Base-by-base conservation (phyloP, 108 stramenopile species). In the Discostella stelligeroides region DNA sequence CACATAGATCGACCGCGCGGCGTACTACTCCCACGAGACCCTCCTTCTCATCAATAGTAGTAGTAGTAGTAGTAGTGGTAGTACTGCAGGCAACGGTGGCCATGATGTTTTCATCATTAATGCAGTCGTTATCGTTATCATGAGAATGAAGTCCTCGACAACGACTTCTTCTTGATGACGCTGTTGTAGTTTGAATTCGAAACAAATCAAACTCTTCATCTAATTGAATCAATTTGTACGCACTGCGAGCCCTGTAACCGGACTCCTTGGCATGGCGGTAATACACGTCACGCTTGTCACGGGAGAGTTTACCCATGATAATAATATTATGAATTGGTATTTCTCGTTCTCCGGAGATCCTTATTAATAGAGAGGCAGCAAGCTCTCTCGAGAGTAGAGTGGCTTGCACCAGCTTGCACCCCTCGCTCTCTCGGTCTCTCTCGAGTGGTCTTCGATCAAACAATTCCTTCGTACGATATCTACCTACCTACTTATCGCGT, bases 221-320 rank as follows among this genome's bases (percentile, higher is more conserved):
- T 0, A 99, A 63, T 63, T 99, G 98, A 23, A 99, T 80, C 27
- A 99, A 82, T 69, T 99, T 99, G 89, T 94, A 99, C 7, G 99
- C 99, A 43, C 91, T 92, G 11, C 99, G 85, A 0, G 99, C 99
- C 53, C 99, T 80, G 71, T 96, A 99, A 8, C 97, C 97, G 4
- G 82, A 84, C 76, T 96, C 95, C 66, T 98, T 99, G 38, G 99
- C 99, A 46, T 86, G 76, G 46, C 99, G 82, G 71, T 99, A 99
- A 81, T 97, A 99, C n/a, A 98, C 91, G 70, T 99, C 99, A 20
- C 98, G 90, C 72, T 97, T 97, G 85, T 98, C 98, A 57, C 92
- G 88, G 30, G 89, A 91, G 40, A 92, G 73, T 55, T 84, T 68
- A 1, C 96, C 96, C 96, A 97, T 97, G 10, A 55, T 56, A 18